Conservation (phyloP, 2,329 filamentous ascomycete species). For the Diaporthe ampelina region DNA sequence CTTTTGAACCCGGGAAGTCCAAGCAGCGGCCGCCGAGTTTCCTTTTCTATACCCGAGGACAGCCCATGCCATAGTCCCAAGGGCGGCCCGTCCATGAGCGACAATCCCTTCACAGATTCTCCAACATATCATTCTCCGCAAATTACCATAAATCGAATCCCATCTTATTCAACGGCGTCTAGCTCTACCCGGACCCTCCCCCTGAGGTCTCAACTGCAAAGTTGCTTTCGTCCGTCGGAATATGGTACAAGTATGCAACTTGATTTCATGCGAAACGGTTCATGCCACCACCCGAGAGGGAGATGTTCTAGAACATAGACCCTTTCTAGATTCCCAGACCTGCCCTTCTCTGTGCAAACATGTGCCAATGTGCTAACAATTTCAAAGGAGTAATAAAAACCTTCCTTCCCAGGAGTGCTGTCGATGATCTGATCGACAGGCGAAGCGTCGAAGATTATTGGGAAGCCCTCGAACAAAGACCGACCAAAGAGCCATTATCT, state of each 20-base stretch:
- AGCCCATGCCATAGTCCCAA: not conserved
- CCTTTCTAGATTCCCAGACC: too few relatives aligned
- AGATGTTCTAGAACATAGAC: too few relatives aligned
- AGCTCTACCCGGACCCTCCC: too few relatives aligned
- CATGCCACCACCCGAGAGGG: too few relatives aligned
- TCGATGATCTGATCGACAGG: not conserved
- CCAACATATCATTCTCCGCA: not conserved
- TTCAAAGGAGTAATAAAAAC: not conserved
- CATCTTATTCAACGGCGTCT: not conserved
- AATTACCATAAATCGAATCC: not conserved
- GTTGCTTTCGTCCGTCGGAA: not conserved
- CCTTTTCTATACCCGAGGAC: constrained; percentile 2
- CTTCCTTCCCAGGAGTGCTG: not conserved
- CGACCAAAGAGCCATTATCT: not conserved
- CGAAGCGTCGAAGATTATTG: not conserved
- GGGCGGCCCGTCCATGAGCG: not conserved
- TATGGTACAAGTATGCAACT: not conserved
- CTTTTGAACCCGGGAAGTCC: not conserved
- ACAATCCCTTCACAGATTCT: not conserved
- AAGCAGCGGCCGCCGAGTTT: not conserved
- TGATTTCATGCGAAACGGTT: not conserved
- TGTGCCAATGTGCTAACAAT: not conserved
- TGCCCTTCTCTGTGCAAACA: not conserved
- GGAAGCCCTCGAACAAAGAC: not conserved
- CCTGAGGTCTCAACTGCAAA: not conserved